Evolutionary conservation across 768 basidiomycete species (phyloP), one percentile per base, ranked within the genome.

Genomic region (Kwoniella sp.): DNA sequence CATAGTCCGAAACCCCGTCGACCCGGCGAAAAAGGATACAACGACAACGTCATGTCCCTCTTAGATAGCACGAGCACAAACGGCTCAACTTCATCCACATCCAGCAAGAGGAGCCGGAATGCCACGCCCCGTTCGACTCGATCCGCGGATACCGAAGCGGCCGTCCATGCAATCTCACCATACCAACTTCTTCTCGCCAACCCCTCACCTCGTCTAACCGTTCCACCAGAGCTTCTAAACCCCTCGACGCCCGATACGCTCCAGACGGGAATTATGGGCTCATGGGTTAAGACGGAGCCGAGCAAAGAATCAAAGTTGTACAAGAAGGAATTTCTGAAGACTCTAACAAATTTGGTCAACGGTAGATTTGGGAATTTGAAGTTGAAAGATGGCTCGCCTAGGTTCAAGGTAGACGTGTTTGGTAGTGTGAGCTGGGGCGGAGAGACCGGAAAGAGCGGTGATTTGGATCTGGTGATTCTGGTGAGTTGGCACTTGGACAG

Each of bases 391-490:
- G 62, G 58, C 48, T 13, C 65, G 48, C 15, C 51, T 9, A 55
- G 74, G 55, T 72, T 76, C 60, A 63, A 65, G n/a, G 72, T 79
- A 9, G 78, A 79, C 46, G 71, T 76, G 17, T 79, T 77, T 65
- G 78, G 78, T 24, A 77, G 77, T 65, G 74, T 77, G 21, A 75
- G 73, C 55, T 79, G 78, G 78, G 74, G 74, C 25, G 78, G 78
- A 24, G 68, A 77, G 58, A 75, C 74, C n/a, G 76, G 77, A 6
- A 56, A 63, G 48, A 63, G 64, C 21, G 78, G 74, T 2, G 78
- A 79, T 69, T 47, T 79, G 22, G 78, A 79, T 67, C 33, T 79
- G 58, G 72, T 77, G 15, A 64, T 77, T 19, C 27, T 72, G 51
- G 75, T 72, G 57, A 64, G 68, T 57, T 24, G 15, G 1, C 26